Percentiles rank a stretch among this genome's conserved stretches.
These are phyloP conservation scores for Crithidia bombi DNA, from an alignment of 208 protist genomes.

Conservation along the genomic window DNA sequence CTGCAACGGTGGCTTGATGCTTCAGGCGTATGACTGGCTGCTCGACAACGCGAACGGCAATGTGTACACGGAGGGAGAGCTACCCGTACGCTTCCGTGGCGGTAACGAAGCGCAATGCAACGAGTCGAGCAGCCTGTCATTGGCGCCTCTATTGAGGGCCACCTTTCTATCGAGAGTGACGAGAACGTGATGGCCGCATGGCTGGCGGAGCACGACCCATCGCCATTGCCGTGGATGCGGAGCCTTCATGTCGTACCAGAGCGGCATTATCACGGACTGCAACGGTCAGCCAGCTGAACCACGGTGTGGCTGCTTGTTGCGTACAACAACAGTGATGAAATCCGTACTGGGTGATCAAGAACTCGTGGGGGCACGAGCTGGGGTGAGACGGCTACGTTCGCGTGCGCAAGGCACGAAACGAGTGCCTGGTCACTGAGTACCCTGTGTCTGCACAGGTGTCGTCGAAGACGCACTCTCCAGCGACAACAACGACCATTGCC, in stretches of 20 bases:
- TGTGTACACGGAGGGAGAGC: conserved; percentile 68
- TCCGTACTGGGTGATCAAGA: conserved; percentile 92
- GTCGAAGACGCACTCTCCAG: conserved; percentile 9
- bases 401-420: conserved; percentile 54
- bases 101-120: conserved; percentile 41
- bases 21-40: conserved; percentile 81
- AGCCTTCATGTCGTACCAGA: conserved; percentile 56
- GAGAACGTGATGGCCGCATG: conserved; percentile 69
- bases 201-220: conserved; percentile 73
- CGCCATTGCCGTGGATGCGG: conserved; percentile 87
- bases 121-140: conserved; percentile 41
- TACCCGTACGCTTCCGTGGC: conserved; percentile 75
- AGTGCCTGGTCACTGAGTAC: conserved; percentile 50
- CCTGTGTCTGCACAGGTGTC: conserved; percentile 26
- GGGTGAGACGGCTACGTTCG: conserved; percentile 83
- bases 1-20: conserved; percentile 92
- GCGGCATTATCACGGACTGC: conserved; percentile 66
- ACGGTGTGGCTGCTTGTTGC: conserved; percentile 80
- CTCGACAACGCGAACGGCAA: conserved; percentile 56
- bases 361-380: conserved; percentile 78
- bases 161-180: conserved; percentile 58
- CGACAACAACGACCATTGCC: conserved; percentile 19
- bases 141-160: conserved; percentile 58
- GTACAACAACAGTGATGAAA: conserved; percentile 53
- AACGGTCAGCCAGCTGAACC: conserved; percentile 49